Evolutionary conservation across 2,329 filamentous ascomycete genomes (phyloP), one percentile per base, ranked within the genome.

Genomic region (Geosmithia putterillii): DNA sequence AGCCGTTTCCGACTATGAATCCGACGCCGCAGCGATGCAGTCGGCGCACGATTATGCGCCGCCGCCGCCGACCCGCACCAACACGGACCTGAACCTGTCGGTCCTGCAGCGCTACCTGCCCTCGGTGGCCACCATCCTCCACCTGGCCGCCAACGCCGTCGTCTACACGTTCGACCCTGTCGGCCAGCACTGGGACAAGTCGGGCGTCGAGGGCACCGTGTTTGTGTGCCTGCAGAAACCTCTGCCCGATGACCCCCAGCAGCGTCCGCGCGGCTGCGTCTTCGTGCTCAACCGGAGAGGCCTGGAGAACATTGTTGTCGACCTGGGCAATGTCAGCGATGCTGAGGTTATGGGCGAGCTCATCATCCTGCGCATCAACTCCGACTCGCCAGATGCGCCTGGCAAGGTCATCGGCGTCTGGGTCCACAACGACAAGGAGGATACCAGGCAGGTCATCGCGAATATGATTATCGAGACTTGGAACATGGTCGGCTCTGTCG

Each of bases 31-130:
- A 58, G 65, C 54, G 52, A 63, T 50, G 45, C 61, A 53, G 46
- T 62, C 53, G 47, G 57, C 50, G 44, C 65, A 57, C 47, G 65
- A 41, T 28, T 41, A 46, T 38, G 46, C 38, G 23, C 46, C 55
- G 51, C 66, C 60, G 32, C 73, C 64, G 55, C 70, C 63, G 42
- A 76, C 68, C 59, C 81, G 85, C 50, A 81, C 82, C 48, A 92
- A 89, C 61, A 84, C 83, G 44, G 83, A 94, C 51, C 80, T 96
- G 56, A 96, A 96, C 67, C 73, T 94, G 50, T 72, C 78, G 41
- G 90, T 95, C 35, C 73, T 96, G 32, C 80, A 76, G 46, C 84
- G 87, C 51, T 86, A 95, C 65, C 76, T 86, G 46, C 84, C 87
- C 25, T 73, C 76, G 45, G 78, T 95, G 50, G 69, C 70, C 46